phyloP scores from a whole-genome alignment of 345 rosid genomes.

The Arabidopsis arenosa region DNA sequence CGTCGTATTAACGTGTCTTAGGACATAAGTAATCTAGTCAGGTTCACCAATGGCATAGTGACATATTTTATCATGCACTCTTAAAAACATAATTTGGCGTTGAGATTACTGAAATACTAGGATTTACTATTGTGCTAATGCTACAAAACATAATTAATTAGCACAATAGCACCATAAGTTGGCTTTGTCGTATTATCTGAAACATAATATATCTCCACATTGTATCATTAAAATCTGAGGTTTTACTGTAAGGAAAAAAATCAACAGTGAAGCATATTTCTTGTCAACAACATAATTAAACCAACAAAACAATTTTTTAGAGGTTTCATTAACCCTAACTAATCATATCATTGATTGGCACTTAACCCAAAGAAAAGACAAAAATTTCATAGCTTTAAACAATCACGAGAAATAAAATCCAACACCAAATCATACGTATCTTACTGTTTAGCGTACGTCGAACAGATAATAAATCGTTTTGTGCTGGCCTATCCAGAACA shows the following conservation, averaged over 20 bases:
- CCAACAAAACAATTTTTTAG: background rate
- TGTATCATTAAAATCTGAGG: background rate
- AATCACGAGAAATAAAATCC: background rate
- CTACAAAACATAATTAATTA: background rate
- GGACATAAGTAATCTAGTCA: background rate
- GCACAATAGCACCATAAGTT: background rate
- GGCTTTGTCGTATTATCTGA: background rate
- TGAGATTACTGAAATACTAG: background rate
- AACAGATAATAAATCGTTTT: too few relatives aligned
- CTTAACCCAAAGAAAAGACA: background rate
- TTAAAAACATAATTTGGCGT: too few relatives aligned
- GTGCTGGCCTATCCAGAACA: background rate
- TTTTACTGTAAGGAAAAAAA: background rate
- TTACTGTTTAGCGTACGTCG: background rate
- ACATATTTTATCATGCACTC: background rate
- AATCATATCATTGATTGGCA: background rate
- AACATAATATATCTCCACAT: background rate
- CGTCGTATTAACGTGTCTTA: slow-evolving; percentile 25
- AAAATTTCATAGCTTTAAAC: background rate
- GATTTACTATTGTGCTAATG: background rate
- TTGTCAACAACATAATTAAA: background rate
- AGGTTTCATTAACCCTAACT: background rate
- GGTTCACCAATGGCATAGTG: slow-evolving; percentile 14
- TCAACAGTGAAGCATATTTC: background rate
- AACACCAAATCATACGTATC: background rate